phyloP scores from a whole-genome alignment of 169 alveolate genomes.

The Plasmodium gaboni region DNA sequence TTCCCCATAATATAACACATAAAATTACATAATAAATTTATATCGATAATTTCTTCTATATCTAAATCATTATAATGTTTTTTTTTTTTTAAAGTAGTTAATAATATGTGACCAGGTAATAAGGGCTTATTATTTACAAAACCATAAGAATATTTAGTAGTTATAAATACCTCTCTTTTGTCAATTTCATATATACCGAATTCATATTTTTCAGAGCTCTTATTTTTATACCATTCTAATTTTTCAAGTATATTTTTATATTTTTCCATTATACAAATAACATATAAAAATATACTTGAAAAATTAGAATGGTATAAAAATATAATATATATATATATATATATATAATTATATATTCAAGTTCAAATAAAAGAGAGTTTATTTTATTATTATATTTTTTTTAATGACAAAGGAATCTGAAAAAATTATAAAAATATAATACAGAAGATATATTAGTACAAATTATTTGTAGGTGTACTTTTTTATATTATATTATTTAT shows the following conservation, averaged over 20 bases:
- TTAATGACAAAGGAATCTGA: no score
- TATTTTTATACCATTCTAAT: constrained; percentile 36
- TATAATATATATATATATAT: not conserved
- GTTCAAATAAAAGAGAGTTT: no score
- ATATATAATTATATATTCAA: no score
- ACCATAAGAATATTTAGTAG: constrained; percentile 78
- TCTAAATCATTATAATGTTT: constrained; percentile 55
- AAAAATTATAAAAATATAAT: no score
- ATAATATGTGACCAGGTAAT: constrained; percentile 85
- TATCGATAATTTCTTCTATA: constrained; percentile 66
- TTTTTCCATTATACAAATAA: constrained; percentile 44
- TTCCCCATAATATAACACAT: constrained; percentile 66
- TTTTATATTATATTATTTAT: no score
- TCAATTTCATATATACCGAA: constrained; percentile 80
- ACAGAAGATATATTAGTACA: no score
- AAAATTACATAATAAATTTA: constrained; percentile 62
- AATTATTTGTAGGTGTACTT: no score
- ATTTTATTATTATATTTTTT: no score
- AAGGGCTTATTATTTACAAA: constrained; percentile 84
- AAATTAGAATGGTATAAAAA: not conserved
- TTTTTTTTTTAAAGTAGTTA: constrained; percentile 81
- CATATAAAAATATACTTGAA: not conserved
- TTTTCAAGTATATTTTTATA: constrained; percentile 49
- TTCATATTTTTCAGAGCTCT: constrained; percentile 53
- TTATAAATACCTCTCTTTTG: constrained; percentile 80